A percentile compares a stretch with the other conserved stretches of the same genome.
These are phyloP conservation scores for Vitis hybrid DNA, from an alignment of 177 flowering plant genomes.

Conservation along the genomic window DNA sequence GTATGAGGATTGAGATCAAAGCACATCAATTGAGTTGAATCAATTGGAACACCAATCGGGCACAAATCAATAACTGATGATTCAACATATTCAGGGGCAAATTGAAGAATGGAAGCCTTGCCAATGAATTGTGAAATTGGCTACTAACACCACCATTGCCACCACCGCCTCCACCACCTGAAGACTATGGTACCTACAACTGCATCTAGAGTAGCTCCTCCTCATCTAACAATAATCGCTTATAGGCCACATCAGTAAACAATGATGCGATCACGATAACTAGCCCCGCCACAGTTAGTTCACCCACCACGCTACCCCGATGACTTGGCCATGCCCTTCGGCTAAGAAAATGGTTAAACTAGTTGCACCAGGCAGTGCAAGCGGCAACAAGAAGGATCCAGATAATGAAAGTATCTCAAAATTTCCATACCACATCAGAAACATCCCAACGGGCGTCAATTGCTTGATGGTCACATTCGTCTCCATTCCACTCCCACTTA, in stretches of 20 bases:
- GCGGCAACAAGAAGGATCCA: conserved; percentile 56
- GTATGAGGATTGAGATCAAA: too few relatives aligned
- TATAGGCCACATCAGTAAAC: conserved; percentile 76
- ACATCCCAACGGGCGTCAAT: too few relatives aligned
- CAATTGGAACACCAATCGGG: too few relatives aligned
- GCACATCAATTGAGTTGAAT: too few relatives aligned
- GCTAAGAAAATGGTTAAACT: conserved; percentile 65
- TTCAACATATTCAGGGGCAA: conserved; percentile 69
- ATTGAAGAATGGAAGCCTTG: conserved; percentile 73
- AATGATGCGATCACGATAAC: conserved; percentile 72
- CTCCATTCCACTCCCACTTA: too few relatives aligned
- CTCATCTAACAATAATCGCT: conserved; percentile 68
- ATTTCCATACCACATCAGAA: too few relatives aligned
- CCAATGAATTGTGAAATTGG: conserved; percentile 58
- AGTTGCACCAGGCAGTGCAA: conserved; percentile 61
- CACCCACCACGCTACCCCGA: conserved; percentile 81
- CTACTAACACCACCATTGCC: conserved; percentile 20
- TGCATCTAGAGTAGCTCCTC: conserved; percentile 39
- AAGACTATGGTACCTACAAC: conserved; percentile 21
- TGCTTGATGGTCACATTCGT: too few relatives aligned
- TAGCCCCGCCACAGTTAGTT: conserved; percentile 66
- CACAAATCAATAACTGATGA: conserved; percentile 31
- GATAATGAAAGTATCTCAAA: too few relatives aligned
- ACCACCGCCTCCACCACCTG: conserved; percentile 36
- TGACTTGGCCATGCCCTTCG: conserved; percentile 84